phyloP scores from a whole-genome alignment of 2,329 filamentous ascomycete species.

The Didymella keratinophila region DNA sequence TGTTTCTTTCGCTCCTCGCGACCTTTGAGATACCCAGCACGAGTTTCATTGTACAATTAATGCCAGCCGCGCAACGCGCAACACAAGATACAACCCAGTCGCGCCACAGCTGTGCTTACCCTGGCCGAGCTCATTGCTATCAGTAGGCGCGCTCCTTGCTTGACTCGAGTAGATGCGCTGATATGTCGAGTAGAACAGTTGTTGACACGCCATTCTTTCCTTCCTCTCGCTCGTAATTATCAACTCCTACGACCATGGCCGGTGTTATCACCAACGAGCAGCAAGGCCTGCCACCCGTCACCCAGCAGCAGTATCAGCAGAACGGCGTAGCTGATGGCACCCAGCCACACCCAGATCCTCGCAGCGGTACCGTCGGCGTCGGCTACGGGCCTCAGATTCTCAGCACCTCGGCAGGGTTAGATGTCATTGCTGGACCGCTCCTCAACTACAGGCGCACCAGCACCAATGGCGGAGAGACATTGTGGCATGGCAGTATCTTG shows the following conservation, averaged over 20 bases:
- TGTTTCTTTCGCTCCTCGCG: not conserved
- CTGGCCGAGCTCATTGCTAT: constrained; percentile 25
- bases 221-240: not conserved
- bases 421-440: constrained; percentile 75
- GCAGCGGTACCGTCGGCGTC: constrained; percentile 47
- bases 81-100: not conserved
- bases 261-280: constrained; percentile 18
- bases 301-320: constrained; percentile 3
- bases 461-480: constrained; percentile 54
- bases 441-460: constrained; percentile 81
- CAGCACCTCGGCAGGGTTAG: constrained; percentile 53
- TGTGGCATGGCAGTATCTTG: constrained; percentile 86
- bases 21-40: constrained; percentile 9
- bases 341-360: constrained; percentile 26
- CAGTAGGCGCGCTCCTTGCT: constrained; percentile 21
- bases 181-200: constrained; percentile 18
- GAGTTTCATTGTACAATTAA: not conserved
- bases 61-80: constrained; percentile 1
- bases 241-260: constrained; percentile 7
- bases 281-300: constrained; percentile 3
- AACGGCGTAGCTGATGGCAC: constrained; percentile 12
- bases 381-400: constrained; percentile 54
- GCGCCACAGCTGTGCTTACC: constrained; percentile 18
- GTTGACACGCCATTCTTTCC: constrained; percentile 9
- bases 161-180: constrained; percentile 21